These are phyloP conservation scores for Miscanthus lutarioriparius DNA, from an alignment of 176 grass and related monocot genomes.

Conservation along the genomic window DNA sequence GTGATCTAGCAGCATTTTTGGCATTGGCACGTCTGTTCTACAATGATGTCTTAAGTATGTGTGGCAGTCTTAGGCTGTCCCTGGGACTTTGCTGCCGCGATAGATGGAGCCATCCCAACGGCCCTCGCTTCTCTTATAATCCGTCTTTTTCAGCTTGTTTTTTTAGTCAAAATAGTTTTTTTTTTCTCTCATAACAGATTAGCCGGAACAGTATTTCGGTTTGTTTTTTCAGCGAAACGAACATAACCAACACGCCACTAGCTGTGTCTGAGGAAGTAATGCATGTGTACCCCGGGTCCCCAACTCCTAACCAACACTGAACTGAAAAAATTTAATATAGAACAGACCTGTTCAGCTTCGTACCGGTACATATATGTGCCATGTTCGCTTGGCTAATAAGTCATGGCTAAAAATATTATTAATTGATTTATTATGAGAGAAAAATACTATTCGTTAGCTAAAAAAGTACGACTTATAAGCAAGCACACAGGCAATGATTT, in stretches of 20 bases:
- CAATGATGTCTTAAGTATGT: conserved; percentile 9
- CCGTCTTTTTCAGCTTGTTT: too few relatives aligned
- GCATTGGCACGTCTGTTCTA: neutral
- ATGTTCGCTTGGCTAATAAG: too few relatives aligned
- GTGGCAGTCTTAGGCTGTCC: conserved; percentile 5
- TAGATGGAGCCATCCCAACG: neutral
- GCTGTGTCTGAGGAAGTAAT: conserved; percentile 18
- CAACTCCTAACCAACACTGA: conserved; percentile 37
- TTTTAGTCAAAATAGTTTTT: too few relatives aligned
- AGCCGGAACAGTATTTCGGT: too few relatives aligned
- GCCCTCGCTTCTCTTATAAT: too few relatives aligned
- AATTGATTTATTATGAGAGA: too few relatives aligned
- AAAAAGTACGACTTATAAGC: too few relatives aligned
- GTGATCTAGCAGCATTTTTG: neutral
- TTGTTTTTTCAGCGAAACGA: too few relatives aligned
- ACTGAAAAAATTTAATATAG: neutral
- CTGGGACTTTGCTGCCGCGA: neutral
- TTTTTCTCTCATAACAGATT: too few relatives aligned
- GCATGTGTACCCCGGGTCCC: neutral
- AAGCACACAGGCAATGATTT: too few relatives aligned
- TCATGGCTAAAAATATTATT: too few relatives aligned
- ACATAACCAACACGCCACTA: conserved; percentile 35
- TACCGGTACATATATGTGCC: neutral
- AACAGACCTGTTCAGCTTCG: neutral
- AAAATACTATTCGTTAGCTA: too few relatives aligned